These are phyloP conservation scores for Gastrolobium bilobum DNA, from an alignment of 306 rosid species.

Conservation along the genomic window DNA sequence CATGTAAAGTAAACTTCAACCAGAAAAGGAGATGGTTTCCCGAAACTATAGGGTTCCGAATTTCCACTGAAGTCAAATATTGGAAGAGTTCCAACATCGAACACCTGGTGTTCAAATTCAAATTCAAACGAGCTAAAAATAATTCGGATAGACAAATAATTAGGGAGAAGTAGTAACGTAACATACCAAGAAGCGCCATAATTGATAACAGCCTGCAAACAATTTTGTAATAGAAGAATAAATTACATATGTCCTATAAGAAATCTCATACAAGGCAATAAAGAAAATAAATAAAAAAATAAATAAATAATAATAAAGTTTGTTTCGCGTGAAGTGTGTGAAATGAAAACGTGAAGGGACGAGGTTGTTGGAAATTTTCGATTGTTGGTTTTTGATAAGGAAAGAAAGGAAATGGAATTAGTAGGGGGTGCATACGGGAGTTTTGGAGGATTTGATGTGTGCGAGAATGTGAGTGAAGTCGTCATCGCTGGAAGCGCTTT, in stretches of 20 bases:
- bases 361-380: not conserved
- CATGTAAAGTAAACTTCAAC: constrained; percentile 1
- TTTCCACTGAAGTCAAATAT: not conserved
- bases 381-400: not conserved
- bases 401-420: not conserved
- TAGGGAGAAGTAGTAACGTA: constrained; percentile 22
- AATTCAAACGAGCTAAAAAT: not conserved
- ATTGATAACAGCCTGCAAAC: constrained; percentile 86
- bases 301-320: not conserved
- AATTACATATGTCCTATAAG: not conserved
- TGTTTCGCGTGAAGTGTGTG: not conserved
- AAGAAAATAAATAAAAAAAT: not conserved
- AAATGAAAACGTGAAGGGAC: not conserved
- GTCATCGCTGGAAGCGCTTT: constrained; percentile 72
- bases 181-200: constrained; percentile 93
- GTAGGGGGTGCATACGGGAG: constrained; percentile 59
- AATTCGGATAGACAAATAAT: not conserved
- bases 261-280: not conserved
- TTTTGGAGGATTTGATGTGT: constrained; percentile 80
- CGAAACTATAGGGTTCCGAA: not conserved
- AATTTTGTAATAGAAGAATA: constrained; percentile 19
- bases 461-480: constrained; percentile 62
- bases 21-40: not conserved
- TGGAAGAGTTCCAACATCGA: constrained; percentile 48
- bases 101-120: constrained; percentile 53